phyloP scores from a whole-genome alignment of 208 protist genomes.

The Herpetomonas tarakana region DNA sequence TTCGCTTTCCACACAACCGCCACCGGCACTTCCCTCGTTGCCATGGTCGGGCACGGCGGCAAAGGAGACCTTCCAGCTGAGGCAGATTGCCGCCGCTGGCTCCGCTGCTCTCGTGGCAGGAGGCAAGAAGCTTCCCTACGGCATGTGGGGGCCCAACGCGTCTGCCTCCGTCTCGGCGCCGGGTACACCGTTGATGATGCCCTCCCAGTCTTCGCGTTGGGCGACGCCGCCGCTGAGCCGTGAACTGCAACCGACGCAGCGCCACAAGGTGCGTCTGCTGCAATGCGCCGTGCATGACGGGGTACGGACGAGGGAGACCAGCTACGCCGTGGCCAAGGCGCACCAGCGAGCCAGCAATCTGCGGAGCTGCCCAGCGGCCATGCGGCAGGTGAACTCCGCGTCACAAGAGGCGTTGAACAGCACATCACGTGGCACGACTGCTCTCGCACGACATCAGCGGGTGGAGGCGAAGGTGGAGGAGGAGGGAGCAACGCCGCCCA shows the following conservation, averaged over 20 bases:
- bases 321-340: neutral
- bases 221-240: no score
- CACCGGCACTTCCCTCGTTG: neutral
- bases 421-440: neutral
- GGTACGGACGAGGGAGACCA: neutral
- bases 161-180: no score
- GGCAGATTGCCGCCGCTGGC: neutral
- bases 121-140: no score
- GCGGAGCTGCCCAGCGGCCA: neutral
- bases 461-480: no score
- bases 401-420: no score
- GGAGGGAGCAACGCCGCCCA: constrained; percentile 2
- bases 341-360: neutral
- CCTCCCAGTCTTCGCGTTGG: neutral
- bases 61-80: neutral
- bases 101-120: neutral
- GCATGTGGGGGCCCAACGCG: no score
- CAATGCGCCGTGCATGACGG: neutral
- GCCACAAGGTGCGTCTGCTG: neutral
- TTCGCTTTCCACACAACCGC: neutral
- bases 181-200: neutral
- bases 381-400: no score
- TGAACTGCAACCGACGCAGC: neutral
- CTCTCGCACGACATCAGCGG: no score
- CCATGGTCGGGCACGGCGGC: neutral